Base-by-base conservation (phyloP, 371 early-diverging fungal species). In the Rhizomucor miehei region DNA sequence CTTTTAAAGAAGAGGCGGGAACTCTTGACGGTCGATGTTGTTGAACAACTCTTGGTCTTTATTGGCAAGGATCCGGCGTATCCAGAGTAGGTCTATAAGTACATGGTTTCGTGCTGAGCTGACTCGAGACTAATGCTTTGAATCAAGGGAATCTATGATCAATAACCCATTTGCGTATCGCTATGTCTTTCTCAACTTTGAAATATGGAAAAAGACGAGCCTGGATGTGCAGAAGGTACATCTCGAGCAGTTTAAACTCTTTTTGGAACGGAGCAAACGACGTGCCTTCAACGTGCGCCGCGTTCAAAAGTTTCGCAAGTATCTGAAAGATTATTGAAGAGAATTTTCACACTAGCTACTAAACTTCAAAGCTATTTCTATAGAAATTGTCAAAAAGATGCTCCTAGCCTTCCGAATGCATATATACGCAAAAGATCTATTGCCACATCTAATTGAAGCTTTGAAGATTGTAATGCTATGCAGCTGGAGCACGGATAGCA, bases 81-180 rank as follows among this genome's bases (percentile, higher is more conserved):
- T 20, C 76, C 75, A 46, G 82, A 78, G 84, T 83, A 75, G 66
- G 79, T 63, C 14, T n/a, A n/a, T n/a, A n/a, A 10, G n/a, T 6
- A 8, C 6, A 9, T 38, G 10, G 1, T 40, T 1, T n/a, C 20
- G 16, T 47, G 34, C 34, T 14, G 37, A 11, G 23, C n/a, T 20
- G 11, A 2, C 29, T 13, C 0, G 13, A 34, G 14, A 4, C 19
- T 38, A 51, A 20, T 40, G 21, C 37, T 23, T 11, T 2, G 2
- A 2, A 24, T 38, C 11, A 52, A 82, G 86, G 20, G 80, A 84
- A 39, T 79, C 87, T 8, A 70, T 80, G 3, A 83, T 89, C 43
- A 79, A 77, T 10, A 89, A 89, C 54, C 77, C 84, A 16, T 69
- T 82, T 25, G 88, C 88, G 0, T 85, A 84, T 57, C 75, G 84